Evolutionary conservation across 768 basidiomycete genomes (phyloP).

Genomic region (Leccinellum albellum): DNA sequence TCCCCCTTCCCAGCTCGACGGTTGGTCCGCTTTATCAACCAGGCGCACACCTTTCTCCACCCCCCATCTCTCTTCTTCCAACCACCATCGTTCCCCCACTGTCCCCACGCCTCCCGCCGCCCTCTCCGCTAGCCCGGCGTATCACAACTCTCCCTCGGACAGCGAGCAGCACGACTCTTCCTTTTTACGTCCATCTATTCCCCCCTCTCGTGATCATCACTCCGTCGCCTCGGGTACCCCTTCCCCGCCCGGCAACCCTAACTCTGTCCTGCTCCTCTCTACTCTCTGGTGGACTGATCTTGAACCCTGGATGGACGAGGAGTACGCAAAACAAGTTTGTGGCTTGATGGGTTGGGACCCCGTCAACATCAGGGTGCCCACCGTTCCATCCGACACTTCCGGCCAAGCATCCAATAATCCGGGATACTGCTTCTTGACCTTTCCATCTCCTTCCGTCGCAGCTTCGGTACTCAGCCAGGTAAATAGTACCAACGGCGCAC

Average conservation of each 20-base stretch:
- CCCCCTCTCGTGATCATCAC: slow-evolving; percentile 17
- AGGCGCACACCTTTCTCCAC: slow-evolving; percentile 29
- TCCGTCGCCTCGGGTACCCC: slow-evolving; percentile 11
- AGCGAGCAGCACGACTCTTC: slow-evolving; percentile 18
- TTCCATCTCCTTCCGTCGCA: slow-evolving; percentile 67
- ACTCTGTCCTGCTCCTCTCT: slow-evolving; percentile 40
- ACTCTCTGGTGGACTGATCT: slow-evolving; percentile 86
- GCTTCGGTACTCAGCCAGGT: slow-evolving; percentile 69
- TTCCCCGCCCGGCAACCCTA: slow-evolving; percentile 26
- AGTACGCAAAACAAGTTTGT: slow-evolving; percentile 88
- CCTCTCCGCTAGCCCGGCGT: slow-evolving; percentile 12
- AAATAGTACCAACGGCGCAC: slow-evolving; percentile 40
- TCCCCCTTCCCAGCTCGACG: slow-evolving; percentile 22
- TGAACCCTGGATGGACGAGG: slow-evolving; percentile 97
- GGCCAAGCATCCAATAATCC: slow-evolving; percentile 77
- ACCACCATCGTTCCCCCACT: slow-evolving; percentile 43
- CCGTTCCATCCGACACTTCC: slow-evolving; percentile 51
- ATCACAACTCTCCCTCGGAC: slow-evolving; percentile 19
- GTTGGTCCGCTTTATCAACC: slow-evolving; percentile 33
- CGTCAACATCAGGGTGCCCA: slow-evolving; percentile 68
- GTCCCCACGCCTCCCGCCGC: slow-evolving; percentile 23
- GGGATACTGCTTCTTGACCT: slow-evolving; percentile 86
- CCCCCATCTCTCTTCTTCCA: slow-evolving; percentile 37
- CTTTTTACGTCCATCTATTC: slow-evolving; percentile 15
- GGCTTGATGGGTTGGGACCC: slow-evolving; percentile 84